Percentiles rank a stretch among this genome's conserved stretches.
phyloP scores from a whole-genome alignment of 2,329 filamentous ascomycete species.

The Penicillium sp. region DNA sequence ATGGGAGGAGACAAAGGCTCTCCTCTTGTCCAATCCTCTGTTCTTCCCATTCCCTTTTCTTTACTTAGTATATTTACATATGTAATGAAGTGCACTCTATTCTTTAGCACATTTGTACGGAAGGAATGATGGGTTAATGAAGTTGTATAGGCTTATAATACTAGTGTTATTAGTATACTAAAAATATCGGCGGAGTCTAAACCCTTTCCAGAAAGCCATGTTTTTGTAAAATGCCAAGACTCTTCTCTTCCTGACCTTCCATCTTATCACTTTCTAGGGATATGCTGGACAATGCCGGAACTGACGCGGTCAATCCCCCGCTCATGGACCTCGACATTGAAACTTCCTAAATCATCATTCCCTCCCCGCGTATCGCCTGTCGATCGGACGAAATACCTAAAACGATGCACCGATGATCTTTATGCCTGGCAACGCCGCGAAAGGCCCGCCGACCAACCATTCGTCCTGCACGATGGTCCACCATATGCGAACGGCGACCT shows the following conservation, averaged over 20 bases:
- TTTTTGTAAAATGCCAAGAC: neutral
- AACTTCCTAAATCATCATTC: slow-evolving; percentile 71
- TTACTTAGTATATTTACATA: no score
- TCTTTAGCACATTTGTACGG: no score
- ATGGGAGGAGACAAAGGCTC: no score
- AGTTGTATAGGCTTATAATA: no score
- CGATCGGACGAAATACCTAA: slow-evolving; percentile 59
- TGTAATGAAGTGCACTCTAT: no score
- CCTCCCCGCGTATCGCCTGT: slow-evolving; percentile 50
- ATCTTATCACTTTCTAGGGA: neutral
- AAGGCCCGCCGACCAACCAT: slow-evolving; percentile 57
- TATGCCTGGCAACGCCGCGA: slow-evolving; percentile 76
- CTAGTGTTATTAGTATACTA: no score
- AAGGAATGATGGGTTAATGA: no score
- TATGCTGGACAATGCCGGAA: slow-evolving; percentile 37
- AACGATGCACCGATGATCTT: slow-evolving; percentile 77
- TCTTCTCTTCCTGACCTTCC: neutral
- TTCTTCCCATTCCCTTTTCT: no score
- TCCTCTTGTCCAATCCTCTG: no score
- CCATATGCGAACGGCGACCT: slow-evolving; percentile 93
- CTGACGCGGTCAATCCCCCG: slow-evolving; percentile 37
- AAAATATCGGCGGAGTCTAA: neutral
- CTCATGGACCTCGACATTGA: slow-evolving; percentile 71
- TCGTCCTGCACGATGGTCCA: slow-evolving; percentile 89
- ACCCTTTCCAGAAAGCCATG: neutral